A percentile compares a stretch with the other conserved stretches of the same genome.
phyloP scores from a whole-genome alignment of 805 yeast genomes.

The Candida sanyiensis region DNA sequence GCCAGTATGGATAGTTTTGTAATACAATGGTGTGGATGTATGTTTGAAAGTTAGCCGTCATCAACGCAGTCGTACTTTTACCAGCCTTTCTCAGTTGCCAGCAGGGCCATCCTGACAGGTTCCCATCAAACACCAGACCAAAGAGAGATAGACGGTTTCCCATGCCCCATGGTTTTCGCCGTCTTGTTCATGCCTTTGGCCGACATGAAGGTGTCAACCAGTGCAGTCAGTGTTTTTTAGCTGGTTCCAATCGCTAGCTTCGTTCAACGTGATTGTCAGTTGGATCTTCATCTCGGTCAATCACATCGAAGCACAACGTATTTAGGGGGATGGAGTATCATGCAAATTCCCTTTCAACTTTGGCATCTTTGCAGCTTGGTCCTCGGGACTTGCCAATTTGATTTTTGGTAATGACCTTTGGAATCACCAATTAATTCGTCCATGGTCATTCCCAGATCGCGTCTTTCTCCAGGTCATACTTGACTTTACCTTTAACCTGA shows the following conservation, averaged over 20 bases:
- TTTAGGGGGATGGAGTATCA: constrained; percentile 20
- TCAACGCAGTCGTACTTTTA: too few relatives aligned
- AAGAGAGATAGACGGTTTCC: too few relatives aligned
- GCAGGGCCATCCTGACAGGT: too few relatives aligned
- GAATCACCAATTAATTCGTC: constrained; percentile 32
- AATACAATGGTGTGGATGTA: too few relatives aligned
- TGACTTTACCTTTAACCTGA: constrained; percentile 26
- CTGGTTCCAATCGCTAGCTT: constrained; percentile 32
- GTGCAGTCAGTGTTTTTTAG: constrained; percentile 30
- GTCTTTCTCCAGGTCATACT: constrained; percentile 17
- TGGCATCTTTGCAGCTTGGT: constrained; percentile 29
- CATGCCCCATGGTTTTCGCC: background rate
- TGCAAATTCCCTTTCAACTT: constrained; percentile 12
- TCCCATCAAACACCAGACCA: too few relatives aligned
- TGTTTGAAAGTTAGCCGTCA: too few relatives aligned
- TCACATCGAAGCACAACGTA: constrained; percentile 35
- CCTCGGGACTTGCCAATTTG: constrained; percentile 25
- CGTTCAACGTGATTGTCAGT: constrained; percentile 28
- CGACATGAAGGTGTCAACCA: constrained; percentile 27
- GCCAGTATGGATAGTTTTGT: too few relatives aligned
- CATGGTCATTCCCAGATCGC: constrained; percentile 25
- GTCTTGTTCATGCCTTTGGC: constrained; percentile 34
- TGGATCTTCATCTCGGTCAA: constrained; percentile 31
- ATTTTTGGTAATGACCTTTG: constrained; percentile 32
- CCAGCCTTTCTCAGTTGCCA: too few relatives aligned